Percentiles rank a stretch among this genome's conserved stretches.
Conservation (phyloP, 306 rosid genomes). For the Cucurbita maxima region DNA sequence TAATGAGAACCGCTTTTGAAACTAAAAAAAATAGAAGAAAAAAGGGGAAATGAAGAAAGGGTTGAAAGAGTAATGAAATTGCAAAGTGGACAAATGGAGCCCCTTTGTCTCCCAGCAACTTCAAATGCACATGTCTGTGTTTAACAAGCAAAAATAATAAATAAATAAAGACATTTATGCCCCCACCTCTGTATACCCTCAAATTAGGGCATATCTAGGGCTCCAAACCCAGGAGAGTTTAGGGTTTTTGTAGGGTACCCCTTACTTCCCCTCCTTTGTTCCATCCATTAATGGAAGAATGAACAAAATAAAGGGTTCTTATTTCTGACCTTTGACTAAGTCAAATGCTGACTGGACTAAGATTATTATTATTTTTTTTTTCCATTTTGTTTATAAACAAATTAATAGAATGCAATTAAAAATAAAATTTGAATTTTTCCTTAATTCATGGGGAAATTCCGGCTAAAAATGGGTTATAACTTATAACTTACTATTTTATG, state of each 20-base stretch:
- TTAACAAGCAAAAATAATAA: background rate
- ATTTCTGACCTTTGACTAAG: slow-evolving; percentile 10
- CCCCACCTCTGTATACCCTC: background rate
- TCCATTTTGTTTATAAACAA: too few species aligned
- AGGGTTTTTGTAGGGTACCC: background rate
- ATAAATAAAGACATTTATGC: background rate
- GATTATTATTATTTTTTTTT: background rate
- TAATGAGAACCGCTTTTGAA: background rate
- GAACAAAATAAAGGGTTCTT: background rate
- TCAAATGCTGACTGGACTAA: slow-evolving; percentile 10
- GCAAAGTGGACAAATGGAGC: slow-evolving; percentile 4
- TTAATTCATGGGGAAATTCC: background rate
- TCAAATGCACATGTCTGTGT: background rate
- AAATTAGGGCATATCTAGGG: background rate
- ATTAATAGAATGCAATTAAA: too few species aligned
- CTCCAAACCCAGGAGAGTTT: background rate
- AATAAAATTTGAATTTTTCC: background rate
- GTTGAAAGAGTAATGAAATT: background rate
- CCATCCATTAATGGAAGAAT: background rate
- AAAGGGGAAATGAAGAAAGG: background rate
- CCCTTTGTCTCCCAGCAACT: slow-evolving; percentile 5
- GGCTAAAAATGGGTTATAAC: background rate
- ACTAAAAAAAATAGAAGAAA: background rate
- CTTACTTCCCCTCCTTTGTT: background rate
- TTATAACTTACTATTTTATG: background rate